A percentile compares a stretch with the other conserved stretches of the same genome.
phyloP scores from a whole-genome alignment of 1,139 yeast genomes.

The Taphrina sp. region DNA sequence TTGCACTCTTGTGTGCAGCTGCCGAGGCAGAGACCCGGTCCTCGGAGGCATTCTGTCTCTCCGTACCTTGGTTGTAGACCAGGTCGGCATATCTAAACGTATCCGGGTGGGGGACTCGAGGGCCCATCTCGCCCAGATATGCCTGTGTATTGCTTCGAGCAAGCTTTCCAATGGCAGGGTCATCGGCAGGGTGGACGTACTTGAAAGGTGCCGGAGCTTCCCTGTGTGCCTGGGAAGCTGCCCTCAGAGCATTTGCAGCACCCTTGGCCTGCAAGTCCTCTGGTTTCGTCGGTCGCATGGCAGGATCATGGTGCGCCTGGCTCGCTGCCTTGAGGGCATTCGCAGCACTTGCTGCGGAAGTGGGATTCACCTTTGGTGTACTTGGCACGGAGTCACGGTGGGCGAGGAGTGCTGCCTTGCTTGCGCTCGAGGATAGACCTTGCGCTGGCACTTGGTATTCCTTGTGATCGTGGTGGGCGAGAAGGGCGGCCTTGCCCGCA shows the following conservation, averaged over 20 bases:
- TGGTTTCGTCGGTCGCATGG: slow-evolving; percentile 26
- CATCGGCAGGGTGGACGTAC: slow-evolving; percentile 27
- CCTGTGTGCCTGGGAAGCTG: slow-evolving; percentile 26
- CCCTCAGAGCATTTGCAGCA: slow-evolving; percentile 25
- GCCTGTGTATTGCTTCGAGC: slow-evolving; percentile 23
- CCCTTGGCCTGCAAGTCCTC: slow-evolving; percentile 30
- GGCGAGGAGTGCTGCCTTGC: slow-evolving; percentile 29
- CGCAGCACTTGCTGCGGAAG: slow-evolving; percentile 31
- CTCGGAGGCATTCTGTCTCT: slow-evolving; percentile 14
- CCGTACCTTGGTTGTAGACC: slow-evolving; percentile 15
- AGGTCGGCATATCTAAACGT: slow-evolving; percentile 19
- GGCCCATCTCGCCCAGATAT: slow-evolving; percentile 19
- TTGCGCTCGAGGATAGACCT: slow-evolving; percentile 23
- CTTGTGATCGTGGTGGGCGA: slow-evolving; percentile 27
- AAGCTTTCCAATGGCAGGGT: slow-evolving; percentile 17
- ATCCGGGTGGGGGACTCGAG: slow-evolving; percentile 16
- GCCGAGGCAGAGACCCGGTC: slow-evolving; percentile 8
- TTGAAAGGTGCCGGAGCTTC: slow-evolving; percentile 29
- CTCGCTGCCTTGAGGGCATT: slow-evolving; percentile 29
- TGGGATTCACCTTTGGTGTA: slow-evolving; percentile 7
- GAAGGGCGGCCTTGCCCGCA: slow-evolving; percentile 27
- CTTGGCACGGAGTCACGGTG: slow-evolving; percentile 18
- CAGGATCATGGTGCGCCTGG: slow-evolving; percentile 29
- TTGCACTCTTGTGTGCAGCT: slow-evolving; percentile 9
- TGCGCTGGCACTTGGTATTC: slow-evolving; percentile 22